Evolutionary conservation across 1,139 yeast species (phyloP).

Genomic region (Williopsis jadinii): DNA sequence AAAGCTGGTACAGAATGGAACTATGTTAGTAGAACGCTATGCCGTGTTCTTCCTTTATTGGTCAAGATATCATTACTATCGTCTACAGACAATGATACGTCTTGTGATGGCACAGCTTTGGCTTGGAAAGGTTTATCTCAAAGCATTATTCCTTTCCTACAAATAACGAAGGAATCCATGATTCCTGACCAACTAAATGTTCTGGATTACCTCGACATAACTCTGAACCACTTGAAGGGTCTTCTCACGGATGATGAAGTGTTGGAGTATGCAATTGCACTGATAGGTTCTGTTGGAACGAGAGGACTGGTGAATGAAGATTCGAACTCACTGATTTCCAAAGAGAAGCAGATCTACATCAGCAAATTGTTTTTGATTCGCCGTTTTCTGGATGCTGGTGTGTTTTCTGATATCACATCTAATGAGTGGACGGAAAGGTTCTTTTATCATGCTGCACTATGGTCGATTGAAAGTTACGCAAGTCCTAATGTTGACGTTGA

Average conservation of each 20-base stretch:
- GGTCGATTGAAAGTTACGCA: slow-evolving; percentile 60
- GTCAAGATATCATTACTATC: slow-evolving; percentile 31
- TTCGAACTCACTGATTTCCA: slow-evolving; percentile 3
- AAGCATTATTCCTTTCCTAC: slow-evolving; percentile 41
- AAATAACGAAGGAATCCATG: slow-evolving; percentile 38
- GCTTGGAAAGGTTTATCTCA: slow-evolving; percentile 31
- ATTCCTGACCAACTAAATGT: slow-evolving; percentile 55
- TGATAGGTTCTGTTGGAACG: slow-evolving; percentile 45
- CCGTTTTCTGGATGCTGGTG: slow-evolving; percentile 45
- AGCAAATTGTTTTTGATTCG: slow-evolving; percentile 54
- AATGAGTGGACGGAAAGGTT: slow-evolving; percentile 34
- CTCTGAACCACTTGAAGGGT: slow-evolving; percentile 37
- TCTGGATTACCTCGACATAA: slow-evolving; percentile 50
- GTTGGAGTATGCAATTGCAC: slow-evolving; percentile 30
- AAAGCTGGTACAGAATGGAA: slow-evolving; percentile 54
- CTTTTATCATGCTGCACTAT: slow-evolving; percentile 45
- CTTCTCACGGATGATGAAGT: slow-evolving; percentile 35
- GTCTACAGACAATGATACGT: slow-evolving; percentile 20
- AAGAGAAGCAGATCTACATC: slow-evolving; percentile 26
- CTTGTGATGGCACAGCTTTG: slow-evolving; percentile 29
- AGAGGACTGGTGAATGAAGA: slow-evolving; percentile 34
- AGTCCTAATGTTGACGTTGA: slow-evolving; percentile 40
- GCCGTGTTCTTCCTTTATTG: slow-evolving; percentile 49
- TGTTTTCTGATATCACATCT: slow-evolving; percentile 28
- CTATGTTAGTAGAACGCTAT: slow-evolving; percentile 54